Evolutionary conservation across 176 grass and related monocot species (phyloP).

Genomic region (Aegilops longissima): DNA sequence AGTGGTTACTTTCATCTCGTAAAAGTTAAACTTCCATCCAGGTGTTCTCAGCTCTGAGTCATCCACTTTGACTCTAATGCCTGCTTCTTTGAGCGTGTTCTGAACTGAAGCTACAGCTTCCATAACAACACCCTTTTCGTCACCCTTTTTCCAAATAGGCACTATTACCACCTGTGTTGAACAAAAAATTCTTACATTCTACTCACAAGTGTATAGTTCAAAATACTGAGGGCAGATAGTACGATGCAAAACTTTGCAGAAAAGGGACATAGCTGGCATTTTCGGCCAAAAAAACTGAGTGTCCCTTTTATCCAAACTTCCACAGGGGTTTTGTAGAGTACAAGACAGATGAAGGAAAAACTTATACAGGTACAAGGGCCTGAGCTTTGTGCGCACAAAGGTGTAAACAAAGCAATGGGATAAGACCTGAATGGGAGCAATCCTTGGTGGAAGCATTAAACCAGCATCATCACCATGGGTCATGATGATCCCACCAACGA

Average conservation of each 20-base stretch:
- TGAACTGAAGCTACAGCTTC: conserved; percentile 75
- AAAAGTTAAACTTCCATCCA: conserved; percentile 96
- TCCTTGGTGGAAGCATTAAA: conserved; percentile 93
- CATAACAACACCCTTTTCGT: conserved; percentile 71
- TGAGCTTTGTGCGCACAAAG: conserved; percentile 15
- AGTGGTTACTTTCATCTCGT: conserved; percentile 93
- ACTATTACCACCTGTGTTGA: conserved; percentile 79
- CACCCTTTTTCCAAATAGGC: conserved; percentile 92
- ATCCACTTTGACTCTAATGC: conserved; percentile 92
- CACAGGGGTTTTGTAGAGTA: background rate
- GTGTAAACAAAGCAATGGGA: background rate
- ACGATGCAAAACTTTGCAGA: background rate
- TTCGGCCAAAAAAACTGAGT: background rate
- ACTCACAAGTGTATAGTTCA: background rate
- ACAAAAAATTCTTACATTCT: background rate
- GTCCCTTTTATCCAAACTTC: background rate
- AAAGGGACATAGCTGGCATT: background rate
- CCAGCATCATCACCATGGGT: conserved; percentile 95
- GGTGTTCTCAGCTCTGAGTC: conserved; percentile 76
- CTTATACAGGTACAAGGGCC: conserved; percentile 16
- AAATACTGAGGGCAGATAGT: conserved; percentile 7
- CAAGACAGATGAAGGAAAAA: conserved; percentile 5
- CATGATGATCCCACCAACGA: conserved; percentile 97
- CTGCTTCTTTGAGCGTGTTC: conserved; percentile 66
- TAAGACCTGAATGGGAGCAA: conserved; percentile 93